These are phyloP conservation scores for Tilletiopsis washingtonensis DNA, from an alignment of 1,284 basidiomycete genomes.

Conservation along the genomic window DNA sequence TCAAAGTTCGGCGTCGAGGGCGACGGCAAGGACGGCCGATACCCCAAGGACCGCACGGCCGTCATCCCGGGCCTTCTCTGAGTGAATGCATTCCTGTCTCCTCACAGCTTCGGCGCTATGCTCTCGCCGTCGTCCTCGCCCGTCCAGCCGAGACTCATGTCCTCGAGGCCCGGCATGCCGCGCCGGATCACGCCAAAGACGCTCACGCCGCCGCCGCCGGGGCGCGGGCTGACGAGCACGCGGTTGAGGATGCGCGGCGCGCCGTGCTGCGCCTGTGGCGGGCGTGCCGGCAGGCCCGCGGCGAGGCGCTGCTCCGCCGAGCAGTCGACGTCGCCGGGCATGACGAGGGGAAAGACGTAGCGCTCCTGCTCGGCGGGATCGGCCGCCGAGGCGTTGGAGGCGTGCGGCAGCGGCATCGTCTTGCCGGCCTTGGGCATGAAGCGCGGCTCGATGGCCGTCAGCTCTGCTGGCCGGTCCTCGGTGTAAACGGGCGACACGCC, in stretches of 20 bases:
- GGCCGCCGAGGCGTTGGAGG: not conserved
- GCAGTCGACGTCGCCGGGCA: conserved; percentile 34
- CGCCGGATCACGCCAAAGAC: conserved; percentile 22
- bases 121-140: too few species aligned
- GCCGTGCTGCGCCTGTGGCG: not conserved
- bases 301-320: conserved; percentile 13
- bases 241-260: conserved; percentile 18
- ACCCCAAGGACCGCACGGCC: conserved; percentile 60
- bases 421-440: conserved; percentile 19
- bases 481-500: not conserved
- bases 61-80: conserved; percentile 63
- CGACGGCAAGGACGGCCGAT: conserved; percentile 50
- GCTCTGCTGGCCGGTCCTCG: not conserved
- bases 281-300: not conserved
- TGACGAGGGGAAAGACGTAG: conserved; percentile 33
- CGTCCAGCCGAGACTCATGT: conserved; percentile 22
- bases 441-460: conserved; percentile 28
- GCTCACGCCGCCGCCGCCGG: conserved; percentile 31
- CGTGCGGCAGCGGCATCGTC: conserved; percentile 12
- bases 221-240: conserved; percentile 31
- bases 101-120: too few species aligned
- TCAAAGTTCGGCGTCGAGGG: conserved; percentile 54
- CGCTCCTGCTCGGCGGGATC: conserved; percentile 3
- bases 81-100: too few species aligned
- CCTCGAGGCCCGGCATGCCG: conserved; percentile 17